phyloP scores from a whole-genome alignment of 140 eudicot species.

The Flaveria floridana region DNA sequence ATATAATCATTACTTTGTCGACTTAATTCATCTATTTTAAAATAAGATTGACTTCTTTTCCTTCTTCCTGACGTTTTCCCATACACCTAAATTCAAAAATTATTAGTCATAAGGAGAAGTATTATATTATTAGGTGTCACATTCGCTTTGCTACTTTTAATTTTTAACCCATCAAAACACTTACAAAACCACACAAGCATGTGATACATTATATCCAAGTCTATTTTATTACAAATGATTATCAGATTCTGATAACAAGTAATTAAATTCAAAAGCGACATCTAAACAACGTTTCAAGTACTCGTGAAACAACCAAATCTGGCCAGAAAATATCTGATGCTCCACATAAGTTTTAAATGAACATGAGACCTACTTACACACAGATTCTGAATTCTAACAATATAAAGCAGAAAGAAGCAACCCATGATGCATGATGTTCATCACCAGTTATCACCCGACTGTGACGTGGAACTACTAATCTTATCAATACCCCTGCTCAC shows the following conservation, averaged over 20 bases:
- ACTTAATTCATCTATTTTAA: no score
- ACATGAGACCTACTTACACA: conserved; percentile 9
- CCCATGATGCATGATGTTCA: conserved; percentile 4
- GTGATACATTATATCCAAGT: neutral
- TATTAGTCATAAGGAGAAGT: no score
- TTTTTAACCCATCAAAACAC: no score
- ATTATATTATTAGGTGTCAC: no score
- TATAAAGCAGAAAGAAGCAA: conserved; percentile 22
- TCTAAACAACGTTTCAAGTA: neutral
- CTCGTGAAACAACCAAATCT: neutral
- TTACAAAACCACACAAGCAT: neutral
- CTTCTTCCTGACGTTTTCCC: no score
- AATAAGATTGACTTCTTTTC: no score
- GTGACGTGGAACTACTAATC: conserved; percentile 18
- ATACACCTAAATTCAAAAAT: no score
- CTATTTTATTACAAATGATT: conserved; percentile 4
- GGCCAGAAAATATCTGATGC: conserved; percentile 6
- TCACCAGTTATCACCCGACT: conserved; percentile 19
- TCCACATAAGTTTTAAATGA: neutral
- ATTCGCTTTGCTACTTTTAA: no score
- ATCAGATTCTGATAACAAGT: neutral
- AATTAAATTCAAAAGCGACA: neutral
- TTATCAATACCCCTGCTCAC: conserved; percentile 30
- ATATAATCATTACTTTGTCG: no score
- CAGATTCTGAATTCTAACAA: conserved; percentile 17